Conservation (phyloP, 2,329 filamentous ascomycete species). For the Trichocomaceae sp. region DNA sequence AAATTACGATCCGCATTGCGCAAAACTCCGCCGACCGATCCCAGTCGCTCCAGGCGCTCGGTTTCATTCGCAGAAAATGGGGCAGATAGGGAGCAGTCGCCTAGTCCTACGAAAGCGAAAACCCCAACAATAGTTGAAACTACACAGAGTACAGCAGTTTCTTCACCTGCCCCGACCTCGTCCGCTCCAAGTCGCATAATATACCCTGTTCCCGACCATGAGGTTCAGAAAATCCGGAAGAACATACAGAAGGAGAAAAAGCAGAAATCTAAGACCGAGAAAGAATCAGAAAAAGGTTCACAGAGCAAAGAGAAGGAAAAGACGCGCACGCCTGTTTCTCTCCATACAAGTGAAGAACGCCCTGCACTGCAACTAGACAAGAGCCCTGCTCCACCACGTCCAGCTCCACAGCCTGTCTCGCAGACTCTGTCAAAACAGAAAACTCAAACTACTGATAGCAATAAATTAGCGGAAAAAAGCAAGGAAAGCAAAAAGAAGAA, state of each 20-base stretch:
- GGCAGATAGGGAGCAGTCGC: background rate
- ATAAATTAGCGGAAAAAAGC: background rate
- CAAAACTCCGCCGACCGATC: constrained; percentile 19
- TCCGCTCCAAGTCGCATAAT: background rate
- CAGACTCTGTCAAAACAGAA: background rate
- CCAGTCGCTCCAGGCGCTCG: constrained; percentile 14
- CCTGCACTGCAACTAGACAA: background rate
- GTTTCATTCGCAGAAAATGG: constrained; percentile 24
- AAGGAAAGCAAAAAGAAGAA: background rate
- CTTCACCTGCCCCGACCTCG: background rate
- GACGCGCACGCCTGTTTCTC: background rate
- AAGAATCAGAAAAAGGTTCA: background rate
- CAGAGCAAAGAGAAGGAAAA: background rate
- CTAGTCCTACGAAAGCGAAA: background rate
- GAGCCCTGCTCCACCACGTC: too few relatives aligned
- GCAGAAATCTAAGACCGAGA: background rate
- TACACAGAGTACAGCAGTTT: background rate
- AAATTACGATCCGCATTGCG: constrained; percentile 17
- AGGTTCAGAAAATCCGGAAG: background rate
- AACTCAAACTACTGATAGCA: background rate
- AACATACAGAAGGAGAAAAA: background rate
- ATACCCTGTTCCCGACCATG: background rate
- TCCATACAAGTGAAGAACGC: background rate
- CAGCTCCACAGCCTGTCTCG: background rate
- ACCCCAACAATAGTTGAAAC: background rate